Conservation (phyloP, 1,284 basidiomycete genomes). For the Sutorius eximius region DNA sequence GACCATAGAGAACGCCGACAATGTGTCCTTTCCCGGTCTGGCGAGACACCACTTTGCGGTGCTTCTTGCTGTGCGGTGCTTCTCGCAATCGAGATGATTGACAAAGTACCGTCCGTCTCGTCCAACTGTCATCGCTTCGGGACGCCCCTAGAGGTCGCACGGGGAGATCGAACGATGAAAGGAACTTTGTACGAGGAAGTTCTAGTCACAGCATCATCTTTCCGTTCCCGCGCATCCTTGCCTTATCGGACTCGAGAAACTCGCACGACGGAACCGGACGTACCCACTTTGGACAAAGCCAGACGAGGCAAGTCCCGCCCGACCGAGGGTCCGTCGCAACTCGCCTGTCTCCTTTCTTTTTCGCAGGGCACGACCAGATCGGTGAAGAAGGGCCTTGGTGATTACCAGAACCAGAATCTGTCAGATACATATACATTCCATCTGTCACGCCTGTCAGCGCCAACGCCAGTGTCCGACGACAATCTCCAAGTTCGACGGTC, state of each 20-base stretch:
- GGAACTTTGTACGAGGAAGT: too few relatives aligned
- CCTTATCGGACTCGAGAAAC: not conserved
- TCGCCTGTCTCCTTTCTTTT: too few relatives aligned
- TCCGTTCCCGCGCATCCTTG: not conserved
- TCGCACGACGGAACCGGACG: slow-evolving; percentile 16
- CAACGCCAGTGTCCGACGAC: too few relatives aligned
- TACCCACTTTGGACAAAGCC: slow-evolving; percentile 1
- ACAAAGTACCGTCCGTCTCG: not conserved
- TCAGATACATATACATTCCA: too few relatives aligned
- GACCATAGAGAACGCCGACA: not conserved
- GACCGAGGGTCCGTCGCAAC: too few relatives aligned
- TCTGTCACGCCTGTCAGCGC: too few relatives aligned
- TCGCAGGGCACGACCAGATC: too few relatives aligned
- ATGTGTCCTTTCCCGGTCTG: slow-evolving; percentile 1
- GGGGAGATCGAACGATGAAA: not conserved
- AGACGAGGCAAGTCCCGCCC: too few relatives aligned
- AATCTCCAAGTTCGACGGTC: too few relatives aligned
- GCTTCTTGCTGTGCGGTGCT: not conserved
- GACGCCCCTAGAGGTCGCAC: not conserved
- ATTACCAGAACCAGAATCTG: too few relatives aligned
- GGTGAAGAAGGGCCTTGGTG: too few relatives aligned
- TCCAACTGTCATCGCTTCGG: not conserved
- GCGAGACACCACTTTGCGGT: not conserved
- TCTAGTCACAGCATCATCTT: too few relatives aligned
- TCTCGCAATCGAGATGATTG: not conserved